Conservation (phyloP, 2,329 filamentous ascomycete species). For the Diaporthe sp. region DNA sequence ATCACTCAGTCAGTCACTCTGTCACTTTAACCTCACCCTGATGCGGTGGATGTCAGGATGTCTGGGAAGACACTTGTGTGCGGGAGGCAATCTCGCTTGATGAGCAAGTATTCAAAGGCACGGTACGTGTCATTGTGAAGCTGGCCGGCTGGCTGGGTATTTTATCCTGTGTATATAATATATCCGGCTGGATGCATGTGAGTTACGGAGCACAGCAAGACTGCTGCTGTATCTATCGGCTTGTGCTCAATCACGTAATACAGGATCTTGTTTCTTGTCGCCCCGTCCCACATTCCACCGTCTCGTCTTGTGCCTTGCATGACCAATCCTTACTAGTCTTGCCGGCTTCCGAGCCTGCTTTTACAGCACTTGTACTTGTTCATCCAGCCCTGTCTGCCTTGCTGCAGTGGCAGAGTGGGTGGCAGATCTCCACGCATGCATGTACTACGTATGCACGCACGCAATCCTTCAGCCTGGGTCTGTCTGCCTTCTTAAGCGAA, state of each 20-base stretch:
- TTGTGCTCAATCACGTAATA: slow-evolving; percentile 4
- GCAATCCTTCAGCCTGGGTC: neutral
- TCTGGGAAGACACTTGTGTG: neutral
- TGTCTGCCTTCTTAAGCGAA: neutral
- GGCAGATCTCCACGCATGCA: slow-evolving; percentile 9
- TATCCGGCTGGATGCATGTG: neutral
- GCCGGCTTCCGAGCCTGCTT: slow-evolving; percentile 29
- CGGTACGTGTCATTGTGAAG: neutral
- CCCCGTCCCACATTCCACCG: slow-evolving; percentile 7
- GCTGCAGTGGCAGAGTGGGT: neutral
- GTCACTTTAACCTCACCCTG: neutral
- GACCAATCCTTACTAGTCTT: slow-evolving; percentile 27
- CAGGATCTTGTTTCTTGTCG: neutral
- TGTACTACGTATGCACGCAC: neutral
- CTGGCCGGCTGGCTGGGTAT: neutral
- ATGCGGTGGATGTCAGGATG: neutral
- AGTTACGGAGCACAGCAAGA: neutral
- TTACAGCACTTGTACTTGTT: no score
- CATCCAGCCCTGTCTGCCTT: neutral
- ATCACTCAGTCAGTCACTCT: neutral
- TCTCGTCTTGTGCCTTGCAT: slow-evolving; percentile 27
- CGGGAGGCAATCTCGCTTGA: slow-evolving; percentile 33
- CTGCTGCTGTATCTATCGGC: neutral
- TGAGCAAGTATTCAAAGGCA: slow-evolving; percentile 33
- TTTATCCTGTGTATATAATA: neutral